Base-by-base conservation (phyloP, 352 stramenopile species). In the Pythium volutum region DNA sequence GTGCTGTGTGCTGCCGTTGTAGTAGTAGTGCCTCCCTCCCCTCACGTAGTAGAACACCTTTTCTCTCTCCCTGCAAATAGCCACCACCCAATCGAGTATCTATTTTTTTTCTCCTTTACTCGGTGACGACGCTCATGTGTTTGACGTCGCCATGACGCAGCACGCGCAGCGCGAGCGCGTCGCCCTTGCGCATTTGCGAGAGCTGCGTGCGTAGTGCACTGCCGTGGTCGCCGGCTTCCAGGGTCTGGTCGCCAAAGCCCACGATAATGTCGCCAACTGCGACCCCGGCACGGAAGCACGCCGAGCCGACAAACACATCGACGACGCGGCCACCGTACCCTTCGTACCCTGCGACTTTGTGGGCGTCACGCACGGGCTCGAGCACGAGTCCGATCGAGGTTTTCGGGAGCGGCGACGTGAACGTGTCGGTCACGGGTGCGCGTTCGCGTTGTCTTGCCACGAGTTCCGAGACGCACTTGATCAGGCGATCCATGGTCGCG, bases 361-460 rank as follows among this genome's bases (percentile, higher is more conserved):
- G 66, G 11, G 55, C 23, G 23, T 76, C 62, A 2, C 70, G 61
- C n/a, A 83, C 67, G 1, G 74, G 76, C 33, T 86, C 74, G 2
- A 83, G 73, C 31, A 83, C 74, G 42, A 86, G 68, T 10, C 76
- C 74, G 53, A 83, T 83, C 23, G 76, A 77, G 26, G 81, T 83
- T 0, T 69, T 55, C 9, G 76, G 76, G 8, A 67, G 66, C 1
- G 76, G 76, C 9, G 73, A 67, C 8, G 74, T 69, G 26, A 73
- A 75, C 18, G 74, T 75, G 25, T 83, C 74, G 4, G 63, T 60
- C 5, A 70, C 52, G 2, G 73, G 67, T 0, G 66, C 48, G 4
- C 72, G 72, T 48, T 83, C 72, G 23, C 76, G 74, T 36, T 86
- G 64, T 10, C 63, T 64, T 4, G 73, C 66, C 16, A 84, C 74